Percentiles rank a stretch among this genome's conserved stretches.
These are phyloP conservation scores for Sporothrix humicola DNA, from an alignment of 2,329 filamentous ascomycete genomes.

Conservation along the genomic window DNA sequence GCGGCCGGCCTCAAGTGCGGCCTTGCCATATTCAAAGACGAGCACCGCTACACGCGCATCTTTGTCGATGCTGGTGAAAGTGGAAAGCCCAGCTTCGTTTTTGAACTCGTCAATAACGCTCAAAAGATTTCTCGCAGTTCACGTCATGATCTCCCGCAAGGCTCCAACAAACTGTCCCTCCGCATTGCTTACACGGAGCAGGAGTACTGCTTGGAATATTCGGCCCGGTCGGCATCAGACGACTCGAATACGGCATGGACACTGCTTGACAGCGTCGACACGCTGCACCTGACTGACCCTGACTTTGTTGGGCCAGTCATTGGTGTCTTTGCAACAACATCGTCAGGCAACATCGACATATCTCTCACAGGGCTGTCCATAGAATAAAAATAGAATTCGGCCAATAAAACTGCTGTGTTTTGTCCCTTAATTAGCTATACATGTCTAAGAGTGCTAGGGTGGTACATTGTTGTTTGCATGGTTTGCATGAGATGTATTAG, in stretches of 20 bases:
- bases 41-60: conserved; percentile 16
- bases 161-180: background rate
- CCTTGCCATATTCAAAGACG: conserved; percentile 16
- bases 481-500: too few species aligned
- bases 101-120: conserved; percentile 18
- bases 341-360: background rate
- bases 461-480: too few species aligned
- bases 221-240: background rate
- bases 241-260: background rate
- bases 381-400: background rate
- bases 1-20: background rate
- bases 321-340: conserved; percentile 6
- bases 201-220: background rate
- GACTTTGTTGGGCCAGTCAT: conserved; percentile 22
- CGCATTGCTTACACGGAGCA: conserved; percentile 14
- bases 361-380: background rate
- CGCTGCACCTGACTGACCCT: conserved; percentile 13
- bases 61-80: background rate
- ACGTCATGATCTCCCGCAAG: background rate
- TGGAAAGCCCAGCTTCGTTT: background rate
- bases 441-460: too few species aligned
- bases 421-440: too few species aligned
- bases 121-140: background rate
- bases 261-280: conserved; percentile 7
- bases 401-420: too few species aligned